Evolutionary conservation across 2,329 filamentous ascomycete genomes (phyloP).

Genomic region (Hypomyces rosellus): DNA sequence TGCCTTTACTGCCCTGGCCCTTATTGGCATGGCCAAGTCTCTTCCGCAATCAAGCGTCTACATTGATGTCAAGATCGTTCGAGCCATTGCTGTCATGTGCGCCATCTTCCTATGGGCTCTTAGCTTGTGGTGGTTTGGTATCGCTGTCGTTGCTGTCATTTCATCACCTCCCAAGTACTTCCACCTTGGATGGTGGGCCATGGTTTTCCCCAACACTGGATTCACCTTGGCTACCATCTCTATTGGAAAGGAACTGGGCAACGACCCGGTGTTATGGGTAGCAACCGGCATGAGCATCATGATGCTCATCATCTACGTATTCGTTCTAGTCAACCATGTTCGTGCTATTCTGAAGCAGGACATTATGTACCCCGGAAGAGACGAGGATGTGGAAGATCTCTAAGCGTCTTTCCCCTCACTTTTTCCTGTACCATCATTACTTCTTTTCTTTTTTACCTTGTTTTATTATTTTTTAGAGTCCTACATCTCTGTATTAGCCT

Average conservation of each 20-base stretch:
- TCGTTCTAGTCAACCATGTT: conserved; percentile 38
- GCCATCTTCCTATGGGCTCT: conserved; percentile 61
- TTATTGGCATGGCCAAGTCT: conserved; percentile 57
- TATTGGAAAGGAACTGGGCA: conserved; percentile 43
- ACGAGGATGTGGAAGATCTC: conserved; percentile 46
- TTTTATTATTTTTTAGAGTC: too few species aligned
- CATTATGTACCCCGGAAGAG: conserved; percentile 49
- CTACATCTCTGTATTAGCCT: too few species aligned
- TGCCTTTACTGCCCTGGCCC: conserved; percentile 62
- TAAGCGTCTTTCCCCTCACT: conserved; percentile 1
- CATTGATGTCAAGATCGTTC: conserved; percentile 38
- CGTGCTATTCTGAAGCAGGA: conserved; percentile 45
- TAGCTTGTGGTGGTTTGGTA: conserved; percentile 50
- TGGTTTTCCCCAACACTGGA: conserved; percentile 57
- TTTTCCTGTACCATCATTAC: too few species aligned
- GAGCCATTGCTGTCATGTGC: conserved; percentile 39
- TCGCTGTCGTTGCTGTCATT: conserved; percentile 29
- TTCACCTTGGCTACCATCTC: conserved; percentile 52
- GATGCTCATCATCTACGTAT: conserved; percentile 34
- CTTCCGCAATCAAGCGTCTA: conserved; percentile 35
- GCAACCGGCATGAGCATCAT: conserved; percentile 44
- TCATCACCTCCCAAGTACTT: conserved; percentile 42
- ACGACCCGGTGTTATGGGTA: conserved; percentile 40
- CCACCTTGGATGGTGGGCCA: conserved; percentile 58
- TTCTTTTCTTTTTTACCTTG: too few species aligned